phyloP scores from a whole-genome alignment of 345 rosid species.

The Rhodomyrtus tomentosa region DNA sequence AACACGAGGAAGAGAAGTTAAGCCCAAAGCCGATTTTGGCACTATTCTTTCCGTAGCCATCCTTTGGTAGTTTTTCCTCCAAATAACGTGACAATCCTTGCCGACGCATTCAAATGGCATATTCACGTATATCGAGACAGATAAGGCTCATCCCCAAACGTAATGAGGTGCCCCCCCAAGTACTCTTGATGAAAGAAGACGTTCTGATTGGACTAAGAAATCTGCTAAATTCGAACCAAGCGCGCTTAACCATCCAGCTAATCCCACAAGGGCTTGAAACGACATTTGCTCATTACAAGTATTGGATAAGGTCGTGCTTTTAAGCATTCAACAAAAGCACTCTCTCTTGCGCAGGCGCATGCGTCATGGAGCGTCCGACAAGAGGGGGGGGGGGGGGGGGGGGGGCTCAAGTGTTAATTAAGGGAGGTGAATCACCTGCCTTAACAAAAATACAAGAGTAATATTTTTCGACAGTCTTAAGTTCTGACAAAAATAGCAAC shows the following conservation, averaged over 20 bases:
- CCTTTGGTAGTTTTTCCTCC: neutral
- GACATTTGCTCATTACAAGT: no score
- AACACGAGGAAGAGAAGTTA: neutral
- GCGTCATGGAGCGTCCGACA: no score
- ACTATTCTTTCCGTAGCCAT: neutral
- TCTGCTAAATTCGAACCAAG: neutral
- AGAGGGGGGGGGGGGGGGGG: no score
- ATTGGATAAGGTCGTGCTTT: no score
- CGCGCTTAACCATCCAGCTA: neutral
- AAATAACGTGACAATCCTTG: no score
- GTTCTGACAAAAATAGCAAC: neutral
- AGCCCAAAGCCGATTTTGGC: neutral
- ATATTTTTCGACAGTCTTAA: neutral
- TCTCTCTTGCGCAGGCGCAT: no score
- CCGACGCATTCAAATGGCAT: no score
- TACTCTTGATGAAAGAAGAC: no score
- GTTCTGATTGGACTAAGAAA: neutral
- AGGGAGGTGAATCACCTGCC: neutral
- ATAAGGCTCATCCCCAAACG: no score
- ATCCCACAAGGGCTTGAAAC: neutral
- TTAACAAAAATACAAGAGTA: neutral
- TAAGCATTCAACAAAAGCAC: no score
- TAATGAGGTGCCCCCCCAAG: neutral
- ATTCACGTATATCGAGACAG: no score
- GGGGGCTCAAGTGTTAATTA: neutral